Percentiles rank a stretch among this genome's conserved stretches.
phyloP scores from a whole-genome alignment of 352 stramenopile genomes.

The Phytopythium montanum region DNA sequence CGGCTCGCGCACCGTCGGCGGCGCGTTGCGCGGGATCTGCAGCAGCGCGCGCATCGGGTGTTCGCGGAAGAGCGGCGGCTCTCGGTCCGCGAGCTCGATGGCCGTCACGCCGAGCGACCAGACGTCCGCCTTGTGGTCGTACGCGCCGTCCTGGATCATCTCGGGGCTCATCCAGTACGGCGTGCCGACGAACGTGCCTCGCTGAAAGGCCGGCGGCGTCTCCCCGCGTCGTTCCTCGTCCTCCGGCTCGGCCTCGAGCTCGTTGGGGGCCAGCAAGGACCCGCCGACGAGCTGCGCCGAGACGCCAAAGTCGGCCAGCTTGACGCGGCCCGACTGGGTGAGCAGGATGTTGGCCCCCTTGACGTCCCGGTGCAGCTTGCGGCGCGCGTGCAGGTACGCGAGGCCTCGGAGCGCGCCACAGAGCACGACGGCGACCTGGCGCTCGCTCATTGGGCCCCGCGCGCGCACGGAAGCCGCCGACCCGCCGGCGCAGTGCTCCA shows the following conservation, averaged over 20 bases:
- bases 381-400: constrained; percentile 79
- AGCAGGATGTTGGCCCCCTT: constrained; percentile 95
- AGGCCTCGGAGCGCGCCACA: constrained; percentile 72
- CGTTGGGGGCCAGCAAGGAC: not conserved
- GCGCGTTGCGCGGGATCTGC: constrained; percentile 74
- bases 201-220: constrained; percentile 31
- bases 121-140: constrained; percentile 91
- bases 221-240: not conserved
- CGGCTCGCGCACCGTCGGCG: constrained; percentile 73
- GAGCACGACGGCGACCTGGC: constrained; percentile 78
- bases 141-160: constrained; percentile 91
- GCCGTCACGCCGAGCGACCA: constrained; percentile 90
- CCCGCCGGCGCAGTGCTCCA: constrained; percentile 87
- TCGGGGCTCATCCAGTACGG: constrained; percentile 95
- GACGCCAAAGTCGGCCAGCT: constrained; percentile 93
- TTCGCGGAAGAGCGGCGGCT: constrained; percentile 89
- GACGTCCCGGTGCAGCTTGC: constrained; percentile 93
- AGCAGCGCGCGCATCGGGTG: constrained; percentile 84
- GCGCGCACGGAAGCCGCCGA: constrained; percentile 70
- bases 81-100: constrained; percentile 90
- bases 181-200: constrained; percentile 87
- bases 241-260: not conserved
- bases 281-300: constrained; percentile 48
- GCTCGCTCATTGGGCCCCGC: constrained; percentile 40
- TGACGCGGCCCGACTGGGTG: constrained; percentile 89